phyloP scores from a whole-genome alignment of 495 filamentous ascomycete genomes.

The Xylaria venustula region DNA sequence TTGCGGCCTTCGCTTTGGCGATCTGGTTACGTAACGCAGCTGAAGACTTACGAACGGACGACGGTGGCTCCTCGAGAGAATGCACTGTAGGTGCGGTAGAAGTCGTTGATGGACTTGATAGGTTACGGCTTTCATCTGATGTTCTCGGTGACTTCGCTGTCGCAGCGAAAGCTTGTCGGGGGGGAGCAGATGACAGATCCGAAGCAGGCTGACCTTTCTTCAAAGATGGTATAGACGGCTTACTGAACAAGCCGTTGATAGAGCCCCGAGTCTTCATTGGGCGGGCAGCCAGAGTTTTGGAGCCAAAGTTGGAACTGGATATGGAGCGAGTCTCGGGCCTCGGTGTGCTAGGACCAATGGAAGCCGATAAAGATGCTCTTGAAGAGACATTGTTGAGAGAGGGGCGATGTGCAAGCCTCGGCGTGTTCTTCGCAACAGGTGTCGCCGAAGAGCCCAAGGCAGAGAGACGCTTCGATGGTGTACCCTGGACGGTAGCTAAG shows the following conservation, averaged over 20 bases:
- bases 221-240: conserved; percentile 46
- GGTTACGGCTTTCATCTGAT: conserved; percentile 44
- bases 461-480: conserved; percentile 25
- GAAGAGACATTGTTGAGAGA: conserved; percentile 22
- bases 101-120: conserved; percentile 34
- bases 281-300: conserved; percentile 50
- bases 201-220: conserved; percentile 33
- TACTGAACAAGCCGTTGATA: conserved; percentile 52
- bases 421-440: neutral
- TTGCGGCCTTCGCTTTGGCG: conserved; percentile 87
- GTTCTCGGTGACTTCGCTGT: conserved; percentile 50
- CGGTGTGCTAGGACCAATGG: conserved; percentile 31
- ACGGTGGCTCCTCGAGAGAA: conserved; percentile 32
- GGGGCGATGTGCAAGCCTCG: conserved; percentile 1
- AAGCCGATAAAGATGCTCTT: conserved; percentile 23
- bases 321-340: conserved; percentile 41
- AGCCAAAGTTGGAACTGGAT: conserved; percentile 38
- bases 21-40: conserved; percentile 84
- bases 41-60: conserved; percentile 62
- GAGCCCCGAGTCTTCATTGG: conserved; percentile 55
- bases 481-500: conserved; percentile 36
- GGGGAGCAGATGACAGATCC: conserved; percentile 18
- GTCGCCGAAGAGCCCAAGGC: conserved; percentile 20
- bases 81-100: conserved; percentile 41
- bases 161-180: conserved; percentile 38